Percentiles rank a stretch among this genome's conserved stretches.
Evolutionary conservation across 2,329 filamentous ascomycete genomes (phyloP).

Genomic region (Tolypocladium inflatum): DNA sequence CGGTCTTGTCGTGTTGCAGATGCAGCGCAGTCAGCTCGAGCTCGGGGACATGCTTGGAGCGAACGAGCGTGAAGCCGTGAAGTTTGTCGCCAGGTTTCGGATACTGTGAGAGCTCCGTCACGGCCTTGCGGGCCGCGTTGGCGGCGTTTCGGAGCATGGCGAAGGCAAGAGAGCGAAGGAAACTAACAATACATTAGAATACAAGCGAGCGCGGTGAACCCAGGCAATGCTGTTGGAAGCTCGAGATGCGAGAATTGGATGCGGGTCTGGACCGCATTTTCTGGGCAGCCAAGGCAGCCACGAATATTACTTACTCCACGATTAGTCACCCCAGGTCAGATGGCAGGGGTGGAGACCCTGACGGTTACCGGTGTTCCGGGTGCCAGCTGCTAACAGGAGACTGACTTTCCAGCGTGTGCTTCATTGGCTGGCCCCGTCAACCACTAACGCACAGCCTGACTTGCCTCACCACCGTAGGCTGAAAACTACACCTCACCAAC

Average conservation of each 20-base stretch:
- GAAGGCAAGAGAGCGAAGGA: background rate
- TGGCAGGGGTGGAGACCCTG: background rate
- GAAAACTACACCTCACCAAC: conserved; percentile 3
- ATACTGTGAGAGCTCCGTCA: conserved; percentile 66
- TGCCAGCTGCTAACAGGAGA: background rate
- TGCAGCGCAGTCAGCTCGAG: conserved; percentile 86
- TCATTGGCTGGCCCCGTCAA: background rate
- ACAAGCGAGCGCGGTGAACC: background rate
- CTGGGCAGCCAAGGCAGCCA: too few species aligned
- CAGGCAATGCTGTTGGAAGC: background rate
- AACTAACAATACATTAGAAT: background rate
- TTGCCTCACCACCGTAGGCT: background rate
- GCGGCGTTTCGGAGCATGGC: conserved; percentile 45
- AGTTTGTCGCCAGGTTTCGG: conserved; percentile 76
- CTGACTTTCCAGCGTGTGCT: background rate
- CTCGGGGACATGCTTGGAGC: conserved; percentile 88
- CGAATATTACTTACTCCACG: too few species aligned
- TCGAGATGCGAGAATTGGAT: background rate
- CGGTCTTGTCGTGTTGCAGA: conserved; percentile 87
- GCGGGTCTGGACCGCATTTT: background rate
- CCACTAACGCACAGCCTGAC: conserved; percentile 1
- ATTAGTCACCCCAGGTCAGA: background rate
- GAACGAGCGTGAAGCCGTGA: conserved; percentile 85
- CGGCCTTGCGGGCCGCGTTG: conserved; percentile 47
- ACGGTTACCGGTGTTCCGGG: background rate